Evolutionary conservation across 2,329 filamentous ascomycete species (phyloP).

Genomic region (Acrocalymma vagum): DNA sequence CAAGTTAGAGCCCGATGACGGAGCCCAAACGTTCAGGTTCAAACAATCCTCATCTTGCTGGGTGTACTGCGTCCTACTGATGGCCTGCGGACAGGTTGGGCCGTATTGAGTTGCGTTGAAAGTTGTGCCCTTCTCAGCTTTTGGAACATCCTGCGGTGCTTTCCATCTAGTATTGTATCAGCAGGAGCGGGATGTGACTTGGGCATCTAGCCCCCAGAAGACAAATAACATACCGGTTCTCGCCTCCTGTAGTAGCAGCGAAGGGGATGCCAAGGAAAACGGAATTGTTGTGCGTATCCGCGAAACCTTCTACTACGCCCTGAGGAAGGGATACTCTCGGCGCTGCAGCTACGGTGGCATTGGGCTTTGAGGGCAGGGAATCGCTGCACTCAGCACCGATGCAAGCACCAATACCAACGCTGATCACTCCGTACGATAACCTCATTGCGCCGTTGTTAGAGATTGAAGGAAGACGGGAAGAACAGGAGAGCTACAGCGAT

Average conservation of each 20-base stretch:
- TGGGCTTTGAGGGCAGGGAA: slow-evolving; percentile 15
- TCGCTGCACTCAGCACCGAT: no score
- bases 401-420: slow-evolving; percentile 7
- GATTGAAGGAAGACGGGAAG: neutral
- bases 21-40: slow-evolving; percentile 44
- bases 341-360: slow-evolving; percentile 11
- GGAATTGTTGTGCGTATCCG: slow-evolving; percentile 25
- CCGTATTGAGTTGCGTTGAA: slow-evolving; percentile 30
- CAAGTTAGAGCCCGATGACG: slow-evolving; percentile 12
- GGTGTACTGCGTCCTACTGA: slow-evolving; percentile 26
- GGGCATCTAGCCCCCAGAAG: no score
- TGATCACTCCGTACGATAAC: slow-evolving; percentile 8
- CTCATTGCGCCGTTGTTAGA: slow-evolving; percentile 10
- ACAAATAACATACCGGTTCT: slow-evolving; percentile 24
- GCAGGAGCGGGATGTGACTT: no score
- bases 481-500: slow-evolving; percentile 6
- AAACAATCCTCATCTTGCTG: slow-evolving; percentile 47
- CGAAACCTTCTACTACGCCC: slow-evolving; percentile 26
- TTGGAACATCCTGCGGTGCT: slow-evolving; percentile 22
- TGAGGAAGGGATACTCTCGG: slow-evolving; percentile 20
- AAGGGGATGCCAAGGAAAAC: slow-evolving; percentile 35
- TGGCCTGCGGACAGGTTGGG: slow-evolving; percentile 33
- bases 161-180: slow-evolving; percentile 22
- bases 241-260: slow-evolving; percentile 29
- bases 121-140: slow-evolving; percentile 14